phyloP scores from a whole-genome alignment of 148 eudicot species.

The Cornus controversa region DNA sequence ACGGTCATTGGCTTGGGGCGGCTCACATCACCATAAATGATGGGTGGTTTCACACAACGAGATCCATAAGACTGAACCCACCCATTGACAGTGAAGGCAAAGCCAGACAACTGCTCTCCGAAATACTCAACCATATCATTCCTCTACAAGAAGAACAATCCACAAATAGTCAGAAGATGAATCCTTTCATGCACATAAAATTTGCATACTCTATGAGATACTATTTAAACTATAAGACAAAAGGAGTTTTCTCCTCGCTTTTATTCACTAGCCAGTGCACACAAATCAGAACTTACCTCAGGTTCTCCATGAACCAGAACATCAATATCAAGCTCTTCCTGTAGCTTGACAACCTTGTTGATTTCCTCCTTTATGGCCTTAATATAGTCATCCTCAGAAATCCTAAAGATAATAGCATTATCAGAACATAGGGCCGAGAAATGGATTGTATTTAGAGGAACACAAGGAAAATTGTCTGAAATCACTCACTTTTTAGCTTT shows the following conservation, averaged over 20 bases:
- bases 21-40: conserved; percentile 96
- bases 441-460: neutral
- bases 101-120: conserved; percentile 92
- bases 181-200: neutral
- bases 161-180: neutral
- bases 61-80: conserved; percentile 98
- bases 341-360: conserved; percentile 83
- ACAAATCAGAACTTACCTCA: conserved; percentile 43
- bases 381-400: conserved; percentile 78
- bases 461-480: neutral
- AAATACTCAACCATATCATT: conserved; percentile 98
- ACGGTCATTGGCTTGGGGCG: conserved; percentile 96
- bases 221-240: neutral
- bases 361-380: conserved; percentile 84
- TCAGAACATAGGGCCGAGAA: conserved; percentile 2
- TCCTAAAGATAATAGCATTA: conserved; percentile 33
- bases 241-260: neutral
- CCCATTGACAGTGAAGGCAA: conserved; percentile 86
- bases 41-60: conserved; percentile 97
- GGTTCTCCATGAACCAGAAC: conserved; percentile 97
- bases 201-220: neutral
- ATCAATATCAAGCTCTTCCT: conserved; percentile 91
- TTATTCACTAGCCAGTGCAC: neutral
- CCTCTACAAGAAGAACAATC: conserved; percentile 45
- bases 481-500: conserved; percentile 81